A percentile compares a stretch with the other conserved stretches of the same genome.
phyloP scores from a whole-genome alignment of 23 red algal species.

The Pyropia yezoensis region DNA sequence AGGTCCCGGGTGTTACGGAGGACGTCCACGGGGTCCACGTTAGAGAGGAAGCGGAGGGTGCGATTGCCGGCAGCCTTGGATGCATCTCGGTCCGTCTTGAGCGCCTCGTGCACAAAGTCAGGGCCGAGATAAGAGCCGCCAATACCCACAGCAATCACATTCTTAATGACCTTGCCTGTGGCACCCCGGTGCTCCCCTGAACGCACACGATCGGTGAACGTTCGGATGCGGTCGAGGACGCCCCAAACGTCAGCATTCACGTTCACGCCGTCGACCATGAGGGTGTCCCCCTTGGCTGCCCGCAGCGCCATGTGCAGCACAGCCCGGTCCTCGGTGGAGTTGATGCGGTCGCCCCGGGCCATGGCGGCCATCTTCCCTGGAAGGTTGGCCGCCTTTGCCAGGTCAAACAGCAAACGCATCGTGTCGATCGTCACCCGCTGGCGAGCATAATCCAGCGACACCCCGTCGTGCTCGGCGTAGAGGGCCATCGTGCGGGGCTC shows the following conservation, averaged over 20 bases:
- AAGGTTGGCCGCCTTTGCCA: constrained; percentile 33
- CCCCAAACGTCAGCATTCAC: constrained; percentile 50
- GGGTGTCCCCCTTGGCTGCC: constrained; percentile 33
- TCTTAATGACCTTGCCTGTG: constrained; percentile 63
- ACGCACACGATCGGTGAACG: constrained; percentile 54
- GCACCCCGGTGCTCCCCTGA: constrained; percentile 64
- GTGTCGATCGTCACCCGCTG: constrained; percentile 59
- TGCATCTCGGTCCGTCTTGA: constrained; percentile 49
- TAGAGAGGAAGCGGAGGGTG: constrained; percentile 81
- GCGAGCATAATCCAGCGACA: constrained; percentile 79
- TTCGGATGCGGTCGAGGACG: constrained; percentile 59
- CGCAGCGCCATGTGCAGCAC: constrained; percentile 97
- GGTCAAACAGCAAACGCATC: constrained; percentile 21
- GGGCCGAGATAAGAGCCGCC: constrained; percentile 94
- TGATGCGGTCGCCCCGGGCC: constrained; percentile 81
- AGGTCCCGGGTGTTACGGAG: constrained; percentile 53
- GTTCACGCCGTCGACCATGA: constrained; percentile 39
- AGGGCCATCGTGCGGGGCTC: constrained; percentile 15
- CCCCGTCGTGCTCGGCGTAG: constrained; percentile 26
- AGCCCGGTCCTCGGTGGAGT: constrained; percentile 71
- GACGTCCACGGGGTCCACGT: constrained; percentile 94
- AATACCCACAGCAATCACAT: constrained; percentile 95
- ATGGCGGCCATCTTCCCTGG: constrained; percentile 55
- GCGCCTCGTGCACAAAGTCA: constrained; percentile 93
- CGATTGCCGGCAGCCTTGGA: constrained; percentile 42